Evolutionary conservation across 2,329 filamentous ascomycete species (phyloP).

Genomic region (Cryphonectria naterciae): DNA sequence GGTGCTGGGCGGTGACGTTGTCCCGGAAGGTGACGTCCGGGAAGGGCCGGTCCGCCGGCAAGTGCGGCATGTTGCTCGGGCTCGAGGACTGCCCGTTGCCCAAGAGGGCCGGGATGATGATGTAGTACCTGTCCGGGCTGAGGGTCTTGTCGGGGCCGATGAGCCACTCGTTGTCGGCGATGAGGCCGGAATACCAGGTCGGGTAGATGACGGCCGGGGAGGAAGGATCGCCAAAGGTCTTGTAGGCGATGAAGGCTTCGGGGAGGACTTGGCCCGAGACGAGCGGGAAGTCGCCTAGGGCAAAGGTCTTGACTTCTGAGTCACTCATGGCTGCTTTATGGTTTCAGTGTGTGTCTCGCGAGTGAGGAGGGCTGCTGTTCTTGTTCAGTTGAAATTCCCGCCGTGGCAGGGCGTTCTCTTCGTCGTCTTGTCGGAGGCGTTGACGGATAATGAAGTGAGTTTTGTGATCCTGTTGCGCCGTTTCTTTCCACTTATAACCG

Average conservation of each 20-base stretch:
- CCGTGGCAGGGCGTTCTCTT: background rate
- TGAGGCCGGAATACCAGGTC: slow-evolving; percentile 68
- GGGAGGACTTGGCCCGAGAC: slow-evolving; percentile 66
- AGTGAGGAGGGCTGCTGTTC: background rate
- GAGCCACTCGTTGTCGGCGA: slow-evolving; percentile 76
- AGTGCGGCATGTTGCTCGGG: slow-evolving; percentile 50
- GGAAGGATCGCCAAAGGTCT: slow-evolving; percentile 68
- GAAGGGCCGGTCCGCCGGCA: slow-evolving; percentile 41
- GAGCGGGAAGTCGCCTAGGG: slow-evolving; percentile 69
- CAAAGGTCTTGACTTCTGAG: slow-evolving; percentile 48
- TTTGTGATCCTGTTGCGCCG: background rate
- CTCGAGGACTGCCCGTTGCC: slow-evolving; percentile 58
- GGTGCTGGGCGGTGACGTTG: slow-evolving; percentile 55
- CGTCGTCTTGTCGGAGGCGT: background rate
- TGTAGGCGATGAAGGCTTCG: slow-evolving; percentile 74
- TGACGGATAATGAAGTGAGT: background rate
- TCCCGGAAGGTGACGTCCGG: slow-evolving; percentile 52
- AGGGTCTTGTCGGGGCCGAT: slow-evolving; percentile 68
- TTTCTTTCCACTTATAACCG: slow-evolving; percentile 1
- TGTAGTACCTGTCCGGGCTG: slow-evolving; percentile 56
- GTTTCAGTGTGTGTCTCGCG: background rate
- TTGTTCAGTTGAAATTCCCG: too few species aligned
- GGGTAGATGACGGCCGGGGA: slow-evolving; percentile 75
- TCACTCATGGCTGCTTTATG: slow-evolving; percentile 13
- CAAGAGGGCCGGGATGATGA: slow-evolving; percentile 56